Evolutionary conservation across 2,329 filamentous ascomycete species (phyloP), one percentile per base, ranked within the genome.

Genomic region (Rhytidhysteron rufulum): DNA sequence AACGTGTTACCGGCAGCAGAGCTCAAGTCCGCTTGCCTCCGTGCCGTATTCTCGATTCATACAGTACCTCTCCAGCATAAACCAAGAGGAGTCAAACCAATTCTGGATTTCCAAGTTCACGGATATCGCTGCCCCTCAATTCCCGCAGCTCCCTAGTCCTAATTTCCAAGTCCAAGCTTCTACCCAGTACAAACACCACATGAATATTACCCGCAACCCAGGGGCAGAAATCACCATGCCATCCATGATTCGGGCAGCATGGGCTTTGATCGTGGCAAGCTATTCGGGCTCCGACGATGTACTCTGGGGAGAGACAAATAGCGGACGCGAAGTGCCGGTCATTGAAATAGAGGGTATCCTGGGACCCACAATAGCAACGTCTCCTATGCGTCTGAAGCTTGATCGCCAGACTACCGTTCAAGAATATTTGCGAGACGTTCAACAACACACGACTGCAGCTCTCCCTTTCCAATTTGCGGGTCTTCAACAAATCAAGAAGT

Each of bases 201-300:
- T 60, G 2, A 11, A 44, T 6, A 49, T 60, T 11, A 43, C 42
- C 15, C 52, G 53, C 13, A 47, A 41, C 18, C 22, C 44, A 11
- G 50, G 51, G 10, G 46, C 50, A n/a, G 58, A 58, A 8, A 53
- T 62, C n/a, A 62, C 58, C 3, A 49, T 61, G 40, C 54, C 67
- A 17, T 63, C 61, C 1, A 53, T 67, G 31, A 56, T 75, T 36
- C 63, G 67, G 21, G 64, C 69, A 9, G 67, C 70, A 7, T 75
- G 71, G 72, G 70, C 64, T 2, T 44, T 75, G 30, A 55, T 74
- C 2, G 50, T 74, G 5, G 60, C 67, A 29, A 66, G 63, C 33
- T 74, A 73, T 45, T 68, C 70, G n/a, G 66, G 63, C 2, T 66
- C 66, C 13, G 63, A 72, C 35, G 69, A 75, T 47, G 67, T 74